Evolutionary conservation across 2,329 filamentous ascomycete genomes (phyloP).

Genomic region (Xylariomycetidae sp.): DNA sequence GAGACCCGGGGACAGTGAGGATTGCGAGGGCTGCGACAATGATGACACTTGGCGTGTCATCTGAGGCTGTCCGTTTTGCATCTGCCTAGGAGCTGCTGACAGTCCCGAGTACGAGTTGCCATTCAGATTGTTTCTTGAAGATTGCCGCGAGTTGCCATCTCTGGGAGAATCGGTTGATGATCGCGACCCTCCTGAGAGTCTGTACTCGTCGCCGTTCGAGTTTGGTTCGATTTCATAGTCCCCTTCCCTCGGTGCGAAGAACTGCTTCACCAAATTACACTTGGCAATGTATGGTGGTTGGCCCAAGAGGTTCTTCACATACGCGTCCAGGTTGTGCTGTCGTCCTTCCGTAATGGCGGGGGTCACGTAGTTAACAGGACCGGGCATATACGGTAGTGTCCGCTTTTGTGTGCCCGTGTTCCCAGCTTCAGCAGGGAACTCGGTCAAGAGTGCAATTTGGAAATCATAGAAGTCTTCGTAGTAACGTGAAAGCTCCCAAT

Average conservation of each 20-base stretch:
- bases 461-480: conserved; percentile 99
- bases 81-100: conserved; percentile 46
- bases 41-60: conserved; percentile 42
- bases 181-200: conserved; percentile 66
- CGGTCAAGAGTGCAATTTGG: conserved; percentile 89
- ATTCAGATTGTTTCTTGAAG: conserved; percentile 60
- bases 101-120: conserved; percentile 51
- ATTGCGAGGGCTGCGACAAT: conserved; percentile 49
- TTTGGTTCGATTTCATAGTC: conserved; percentile 88
- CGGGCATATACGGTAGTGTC: conserved; percentile 93
- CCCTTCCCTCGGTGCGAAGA: conserved; percentile 84
- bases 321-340: conserved; percentile 88
- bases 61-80: conserved; percentile 33
- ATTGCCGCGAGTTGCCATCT: conserved; percentile 58
- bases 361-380: conserved; percentile 96
- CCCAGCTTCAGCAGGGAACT: conserved; percentile 88
- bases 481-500: conserved; percentile 90
- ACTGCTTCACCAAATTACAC: conserved; percentile 79
- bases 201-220: conserved; percentile 64
- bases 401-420: conserved; percentile 75
- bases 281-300: conserved; percentile 81
- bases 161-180: conserved; percentile 61
- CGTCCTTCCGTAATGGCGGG: conserved; percentile 93
- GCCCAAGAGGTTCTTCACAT: conserved; percentile 84
- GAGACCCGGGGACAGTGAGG: conserved; percentile 49